Base-by-base conservation (phyloP, 1,284 basidiomycete species). In the Moesziomyces sp. region DNA sequence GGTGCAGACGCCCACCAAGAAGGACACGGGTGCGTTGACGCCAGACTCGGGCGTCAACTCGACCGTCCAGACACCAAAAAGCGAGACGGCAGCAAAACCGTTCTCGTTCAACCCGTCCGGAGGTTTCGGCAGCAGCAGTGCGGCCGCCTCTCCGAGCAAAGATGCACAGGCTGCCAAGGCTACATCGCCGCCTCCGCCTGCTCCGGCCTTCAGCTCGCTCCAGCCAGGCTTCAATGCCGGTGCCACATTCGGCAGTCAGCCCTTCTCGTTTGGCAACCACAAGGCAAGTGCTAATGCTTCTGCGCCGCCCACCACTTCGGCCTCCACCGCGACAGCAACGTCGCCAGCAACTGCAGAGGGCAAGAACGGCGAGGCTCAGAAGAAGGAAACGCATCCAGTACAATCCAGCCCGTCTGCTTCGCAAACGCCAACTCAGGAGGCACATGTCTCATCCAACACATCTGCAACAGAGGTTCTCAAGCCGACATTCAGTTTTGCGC, bases 191-290 rank as follows among this genome's bases (percentile, higher is more conserved):
- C 52, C 63, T 16, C 38, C 61, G 13, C 14, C 67, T 3, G 19
- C 51, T n/a, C 38, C 66, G 1, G 58, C 71, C 11, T 74, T 74
- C 54, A 62, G 71, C 42, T 66, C 65, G 28, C 49, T 70, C 42
- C 53, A 62, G 45, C 59, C 62, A 28, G 56, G 58, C 16, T 53
- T 66, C 62, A 65, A 58, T 30, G 55, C 62, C 9, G 53, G 62
- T 14, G 49, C 62, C 10, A 34, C 49, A 14, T 71, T 71, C 24
- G 67, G 63, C 30, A 52, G 52, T n/a, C 55, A 59, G 49, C 57
- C 67, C 1, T 71, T 71, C 52, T 70, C 72, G 6, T 71, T 71
- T 43, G 63, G 59, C 30, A 56, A 44, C 52, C 53, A 55, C 61
- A 57, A 57, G 13, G 13, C 52, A 3, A 53, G 26, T 45, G 21